Base-by-base conservation (phyloP, 176 grass and related monocot genomes). In the Aegilops bicornis region DNA sequence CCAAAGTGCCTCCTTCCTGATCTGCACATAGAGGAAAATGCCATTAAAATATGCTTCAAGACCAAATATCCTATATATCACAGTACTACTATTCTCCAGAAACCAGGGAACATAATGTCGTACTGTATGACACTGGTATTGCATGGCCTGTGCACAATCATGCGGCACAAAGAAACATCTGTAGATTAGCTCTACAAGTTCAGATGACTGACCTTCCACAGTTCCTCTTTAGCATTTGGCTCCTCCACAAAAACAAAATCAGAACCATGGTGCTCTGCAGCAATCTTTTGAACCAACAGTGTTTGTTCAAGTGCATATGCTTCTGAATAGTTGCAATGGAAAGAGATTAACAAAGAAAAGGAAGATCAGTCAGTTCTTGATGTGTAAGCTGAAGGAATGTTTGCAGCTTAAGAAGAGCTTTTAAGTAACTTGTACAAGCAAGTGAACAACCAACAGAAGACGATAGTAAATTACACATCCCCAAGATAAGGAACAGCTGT, bases 1-100 rank as follows among this genome's bases (percentile, higher is more conserved):
- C 97, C 97, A 99, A 87, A 99, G 94, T 62, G 97, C 97, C 77
- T 96, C 88, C 80, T 98, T 98, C 70, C 92, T 94, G 82, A 94
- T 99, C 94, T 98, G 91, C 78, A 63, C 45, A 56, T 73, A 71
- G 54, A 87, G 13, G 72, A 37, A 79, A 68, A 71, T 69, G 50
- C 23, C 32, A 33, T 81, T 42, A 76, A 87, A 81, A 85, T 84
- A 81, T 54, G 62, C n/a, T 87, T 37, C 43, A 80, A 73, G n/a
- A 63, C n/a, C 31, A 84, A 16, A 74, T 22, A 68, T 63, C 8
- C 12, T 36, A 84, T 27, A 19, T 29, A 47, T 29, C 32, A 6
- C 62, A 70, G 43, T 39, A 15, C 9, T 70, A 14, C 40, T 20
- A 54, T 17, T 79, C 9, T 33, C 54, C 16, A 67, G 19, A 54